phyloP scores from a whole-genome alignment of 352 stramenopile species.

The Pythium phragmitis region DNA sequence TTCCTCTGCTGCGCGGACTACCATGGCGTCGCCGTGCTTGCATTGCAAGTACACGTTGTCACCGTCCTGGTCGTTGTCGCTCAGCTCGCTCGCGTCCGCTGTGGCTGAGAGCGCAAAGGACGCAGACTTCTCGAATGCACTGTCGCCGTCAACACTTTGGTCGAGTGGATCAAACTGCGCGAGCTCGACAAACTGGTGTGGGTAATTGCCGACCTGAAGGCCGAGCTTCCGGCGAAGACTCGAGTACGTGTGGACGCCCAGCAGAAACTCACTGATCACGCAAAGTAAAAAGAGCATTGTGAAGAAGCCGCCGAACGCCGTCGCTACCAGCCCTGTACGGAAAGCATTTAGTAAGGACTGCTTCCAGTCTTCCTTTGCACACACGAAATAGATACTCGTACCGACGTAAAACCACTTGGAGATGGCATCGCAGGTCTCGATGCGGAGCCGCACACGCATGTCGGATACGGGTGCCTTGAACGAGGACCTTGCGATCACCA shows the following conservation, averaged over 20 bases:
- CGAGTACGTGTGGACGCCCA: conserved; percentile 11
- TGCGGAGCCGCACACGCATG: conserved; percentile 5
- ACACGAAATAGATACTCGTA: neutral
- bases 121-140: neutral
- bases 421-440: conserved; percentile 13
- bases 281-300: conserved; percentile 21
- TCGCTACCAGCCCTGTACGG: conserved; percentile 6
- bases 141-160: neutral
- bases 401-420: conserved; percentile 24
- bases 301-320: conserved; percentile 20
- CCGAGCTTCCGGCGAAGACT: conserved; percentile 5
- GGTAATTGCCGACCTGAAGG: neutral
- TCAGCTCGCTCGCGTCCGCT: conserved; percentile 7
- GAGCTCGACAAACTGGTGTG: conserved; percentile 19
- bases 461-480: neutral
- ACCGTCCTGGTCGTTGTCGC: conserved; percentile 5
- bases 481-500: conserved; percentile 14
- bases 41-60: neutral
- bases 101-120: conserved; percentile 18
- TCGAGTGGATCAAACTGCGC: conserved; percentile 12
- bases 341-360: neutral
- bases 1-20: neutral
- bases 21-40: conserved; percentile 3
- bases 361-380: neutral
- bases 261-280: conserved; percentile 18